Evolutionary conservation across 768 basidiomycete species (phyloP), one percentile per base, ranked within the genome.

Genomic region (Collybiopsis confluens): DNA sequence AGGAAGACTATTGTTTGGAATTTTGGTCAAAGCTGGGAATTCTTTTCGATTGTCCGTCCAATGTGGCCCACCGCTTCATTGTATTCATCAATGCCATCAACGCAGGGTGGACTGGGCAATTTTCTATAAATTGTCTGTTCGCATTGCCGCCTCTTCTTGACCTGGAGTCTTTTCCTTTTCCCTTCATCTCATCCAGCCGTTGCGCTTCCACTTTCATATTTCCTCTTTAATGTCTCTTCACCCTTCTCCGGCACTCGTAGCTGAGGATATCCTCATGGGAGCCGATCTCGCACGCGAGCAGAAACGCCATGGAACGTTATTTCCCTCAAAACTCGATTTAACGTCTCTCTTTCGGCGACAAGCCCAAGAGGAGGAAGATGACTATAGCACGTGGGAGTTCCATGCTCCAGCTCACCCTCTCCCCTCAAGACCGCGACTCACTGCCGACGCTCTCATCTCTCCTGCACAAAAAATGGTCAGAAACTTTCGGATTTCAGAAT

Each of bases 361-460:
- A 33, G 50, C 50, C 13, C n/a, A 21, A 20, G 26, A 43, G 40
- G 41, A 43, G 41, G 48, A 40, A 24, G 50, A 52, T 38, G 50
- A 52, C 21, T 4, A 26, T 10, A 52, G 50, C 21, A 52, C 41
- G 13, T 50, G 48, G 48, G 38, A 41, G 37, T 52, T 52, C 8
- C 23, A 43, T 13, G 48, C 48, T 3, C 36, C 48, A 5, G 36
- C 24, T n/a, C 18, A 50, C 26, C 35, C 48, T 15, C 38, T 50
- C 37, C 18, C 42, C 27, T 41, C 24, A 23, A 40, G 50, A 27
- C 45, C 45, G 3, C 16, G 45, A 18, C 4, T 46, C 8, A 46
- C 45, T 9, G 28, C 45, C n/a, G 33, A 46, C 27, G 45, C 45
- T 16, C 16, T 46, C 15, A 46, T 46, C 0, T 46, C 45, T 16